Percentiles rank a stretch among this genome's conserved stretches.
Evolutionary conservation across 1,139 yeast species (phyloP).

Genomic region (Kurtzmaniella quercitrusa): DNA sequence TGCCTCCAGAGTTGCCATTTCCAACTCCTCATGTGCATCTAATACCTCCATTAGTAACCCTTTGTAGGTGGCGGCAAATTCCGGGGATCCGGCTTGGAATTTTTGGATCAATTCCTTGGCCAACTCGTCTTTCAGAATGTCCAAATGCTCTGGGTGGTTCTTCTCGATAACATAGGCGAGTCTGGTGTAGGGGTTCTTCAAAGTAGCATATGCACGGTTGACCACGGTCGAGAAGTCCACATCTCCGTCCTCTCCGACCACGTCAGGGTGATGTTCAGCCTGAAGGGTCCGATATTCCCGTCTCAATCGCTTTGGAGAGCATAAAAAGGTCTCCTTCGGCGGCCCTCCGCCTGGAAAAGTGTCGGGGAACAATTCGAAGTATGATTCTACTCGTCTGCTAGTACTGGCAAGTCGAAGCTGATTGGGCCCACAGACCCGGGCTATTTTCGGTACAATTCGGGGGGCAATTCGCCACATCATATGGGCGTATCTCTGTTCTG

Average conservation of each 20-base stretch:
- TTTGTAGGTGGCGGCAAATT: conserved; percentile 43
- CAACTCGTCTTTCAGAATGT: conserved; percentile 37
- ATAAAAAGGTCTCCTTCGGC: conserved; percentile 54
- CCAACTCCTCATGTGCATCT: conserved; percentile 76
- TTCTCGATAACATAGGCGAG: conserved; percentile 35
- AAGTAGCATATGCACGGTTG: conserved; percentile 71
- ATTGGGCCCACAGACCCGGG: background rate
- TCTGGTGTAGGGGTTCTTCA: conserved; percentile 67
- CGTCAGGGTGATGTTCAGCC: conserved; percentile 78
- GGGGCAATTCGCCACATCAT: background rate
- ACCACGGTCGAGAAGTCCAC: conserved; percentile 46
- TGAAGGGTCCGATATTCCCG: conserved; percentile 75
- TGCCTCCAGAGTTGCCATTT: conserved; percentile 52
- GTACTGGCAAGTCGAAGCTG: background rate
- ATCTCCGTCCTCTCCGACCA: conserved; percentile 27
- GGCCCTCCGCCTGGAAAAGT: conserved; percentile 71
- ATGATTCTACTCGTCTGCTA: conserved; percentile 17
- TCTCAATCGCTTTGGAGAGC: conserved; percentile 54
- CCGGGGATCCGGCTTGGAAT: conserved; percentile 28
- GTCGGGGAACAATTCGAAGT: conserved; percentile 67
- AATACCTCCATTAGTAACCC: conserved; percentile 66
- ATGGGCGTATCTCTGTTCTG: no score
- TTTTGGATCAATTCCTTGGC: conserved; percentile 32
- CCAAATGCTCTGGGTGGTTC: conserved; percentile 35
- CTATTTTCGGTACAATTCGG: background rate